Evolutionary conservation across 768 basidiomycete species (phyloP).

Genomic region (Mycena capillaripes): DNA sequence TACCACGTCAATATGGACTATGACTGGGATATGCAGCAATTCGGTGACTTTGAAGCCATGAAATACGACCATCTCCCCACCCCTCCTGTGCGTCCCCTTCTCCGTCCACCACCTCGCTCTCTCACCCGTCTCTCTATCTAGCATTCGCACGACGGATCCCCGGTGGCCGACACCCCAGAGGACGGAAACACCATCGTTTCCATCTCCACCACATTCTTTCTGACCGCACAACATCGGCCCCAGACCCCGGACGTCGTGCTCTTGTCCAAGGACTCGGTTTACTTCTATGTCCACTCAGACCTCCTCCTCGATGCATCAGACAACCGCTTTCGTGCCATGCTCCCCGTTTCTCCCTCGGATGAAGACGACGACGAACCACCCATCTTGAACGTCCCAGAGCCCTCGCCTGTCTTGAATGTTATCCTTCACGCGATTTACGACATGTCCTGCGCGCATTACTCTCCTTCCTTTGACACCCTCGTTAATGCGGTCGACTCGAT

Average conservation of each 20-base stretch:
- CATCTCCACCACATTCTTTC: slow-evolving; percentile 87
- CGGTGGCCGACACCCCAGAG: slow-evolving; percentile 51
- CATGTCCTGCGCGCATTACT: slow-evolving; percentile 81
- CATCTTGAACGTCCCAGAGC: slow-evolving; percentile 72
- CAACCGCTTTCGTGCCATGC: slow-evolving; percentile 73
- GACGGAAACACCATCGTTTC: slow-evolving; percentile 68
- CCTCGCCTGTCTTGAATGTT: slow-evolving; percentile 76
- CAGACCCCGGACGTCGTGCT: slow-evolving; percentile 75
- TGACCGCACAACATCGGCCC: slow-evolving; percentile 70
- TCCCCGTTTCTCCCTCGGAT: slow-evolving; percentile 59
- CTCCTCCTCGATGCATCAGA: slow-evolving; percentile 70
- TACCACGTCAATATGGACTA: slow-evolving; percentile 37
- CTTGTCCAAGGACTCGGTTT: slow-evolving; percentile 81
- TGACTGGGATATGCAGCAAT: slow-evolving; percentile 52
- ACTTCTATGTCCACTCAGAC: slow-evolving; percentile 84
- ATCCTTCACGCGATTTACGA: slow-evolving; percentile 81
- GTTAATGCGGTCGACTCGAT: slow-evolving; percentile 69
- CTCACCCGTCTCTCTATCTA: slow-evolving; percentile 40
- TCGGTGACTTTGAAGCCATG: slow-evolving; percentile 35
- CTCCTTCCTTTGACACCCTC: slow-evolving; percentile 74
- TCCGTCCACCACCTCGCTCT: background rate
- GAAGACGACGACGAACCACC: slow-evolving; percentile 58
- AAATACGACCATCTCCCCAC: slow-evolving; percentile 66
- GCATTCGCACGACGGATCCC: slow-evolving; percentile 63
- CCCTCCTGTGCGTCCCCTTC: slow-evolving; percentile 65